phyloP scores from a whole-genome alignment of 345 rosid species.

The Syzygium grande region DNA sequence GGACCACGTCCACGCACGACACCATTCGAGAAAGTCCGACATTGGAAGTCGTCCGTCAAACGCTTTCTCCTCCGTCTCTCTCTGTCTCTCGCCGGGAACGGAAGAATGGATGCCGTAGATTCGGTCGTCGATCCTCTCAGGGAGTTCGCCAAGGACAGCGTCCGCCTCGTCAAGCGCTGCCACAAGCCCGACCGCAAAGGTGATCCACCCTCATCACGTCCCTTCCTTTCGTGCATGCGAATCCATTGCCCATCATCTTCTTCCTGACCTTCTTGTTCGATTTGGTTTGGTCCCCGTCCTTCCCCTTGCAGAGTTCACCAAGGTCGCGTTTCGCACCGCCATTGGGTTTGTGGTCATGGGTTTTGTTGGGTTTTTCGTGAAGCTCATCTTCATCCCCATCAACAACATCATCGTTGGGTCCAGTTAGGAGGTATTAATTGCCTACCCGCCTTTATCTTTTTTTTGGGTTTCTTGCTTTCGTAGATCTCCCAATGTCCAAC shows the following conservation, averaged over 20 bases:
- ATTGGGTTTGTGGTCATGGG: slow-evolving; percentile 89
- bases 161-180: slow-evolving; percentile 72
- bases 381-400: slow-evolving; percentile 78
- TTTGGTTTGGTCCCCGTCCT: not conserved
- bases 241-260: not conserved
- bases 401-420: slow-evolving; percentile 85
- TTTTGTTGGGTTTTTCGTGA: slow-evolving; percentile 79
- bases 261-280: not conserved
- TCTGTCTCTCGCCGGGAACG: not conserved
- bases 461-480: not conserved
- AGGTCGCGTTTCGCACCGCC: slow-evolving; percentile 73
- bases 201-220: not conserved
- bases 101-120: slow-evolving; percentile 61
- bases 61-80: not conserved
- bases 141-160: slow-evolving; percentile 70
- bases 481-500: not conserved
- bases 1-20: not conserved
- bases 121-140: slow-evolving; percentile 62
- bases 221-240: not conserved
- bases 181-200: slow-evolving; percentile 84
- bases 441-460: not conserved
- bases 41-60: not conserved
- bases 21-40: not conserved
- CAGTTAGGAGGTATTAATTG: slow-evolving; percentile 22
- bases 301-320: slow-evolving; percentile 41